Percentiles rank a stretch among this genome's conserved stretches.
Conservation (phyloP, 2,329 filamentous ascomycete genomes). For the Fusarium aywerte region DNA sequence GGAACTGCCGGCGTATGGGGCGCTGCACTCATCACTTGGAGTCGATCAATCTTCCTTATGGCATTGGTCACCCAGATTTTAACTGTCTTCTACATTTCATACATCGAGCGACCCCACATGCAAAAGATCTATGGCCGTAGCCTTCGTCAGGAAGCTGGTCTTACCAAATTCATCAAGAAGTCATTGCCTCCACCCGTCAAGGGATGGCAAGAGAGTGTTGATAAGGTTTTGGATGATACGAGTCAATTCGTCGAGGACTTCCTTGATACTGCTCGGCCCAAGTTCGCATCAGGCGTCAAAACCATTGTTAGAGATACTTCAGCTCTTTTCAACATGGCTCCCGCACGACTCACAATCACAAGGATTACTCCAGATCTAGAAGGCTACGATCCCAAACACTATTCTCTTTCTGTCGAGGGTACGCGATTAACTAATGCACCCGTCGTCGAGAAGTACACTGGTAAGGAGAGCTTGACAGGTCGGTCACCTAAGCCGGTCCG, state of each 20-base stretch:
- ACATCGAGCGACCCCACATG: slow-evolving; percentile 97
- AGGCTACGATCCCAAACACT: slow-evolving; percentile 81
- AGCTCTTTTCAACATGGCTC: slow-evolving; percentile 88
- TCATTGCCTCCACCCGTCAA: slow-evolving; percentile 86
- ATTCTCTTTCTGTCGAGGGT: slow-evolving; percentile 79
- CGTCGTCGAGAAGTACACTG: slow-evolving; percentile 69
- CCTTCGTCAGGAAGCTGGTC: slow-evolving; percentile 85
- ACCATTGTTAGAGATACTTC: slow-evolving; percentile 89
- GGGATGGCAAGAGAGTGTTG: slow-evolving; percentile 85
- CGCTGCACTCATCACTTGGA: slow-evolving; percentile 91
- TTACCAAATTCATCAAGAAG: slow-evolving; percentile 90
- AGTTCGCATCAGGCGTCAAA: slow-evolving; percentile 85
- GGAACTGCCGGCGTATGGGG: slow-evolving; percentile 97
- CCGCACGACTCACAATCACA: slow-evolving; percentile 85
- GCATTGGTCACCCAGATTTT: slow-evolving; percentile 87
- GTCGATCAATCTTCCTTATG: slow-evolving; percentile 84
- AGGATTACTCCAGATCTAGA: slow-evolving; percentile 82
- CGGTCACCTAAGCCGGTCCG: slow-evolving; percentile 76
- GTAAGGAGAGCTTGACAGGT: slow-evolving; percentile 77
- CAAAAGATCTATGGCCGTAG: slow-evolving; percentile 93
- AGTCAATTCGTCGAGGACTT: slow-evolving; percentile 92
- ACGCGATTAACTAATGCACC: slow-evolving; percentile 63
- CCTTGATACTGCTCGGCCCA: slow-evolving; percentile 84
- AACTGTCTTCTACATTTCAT: slow-evolving; percentile 87
- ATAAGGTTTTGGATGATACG: slow-evolving; percentile 86